Base-by-base conservation (phyloP, 1,284 basidiomycete genomes). In the Acaromyces ingoldii region DNA sequence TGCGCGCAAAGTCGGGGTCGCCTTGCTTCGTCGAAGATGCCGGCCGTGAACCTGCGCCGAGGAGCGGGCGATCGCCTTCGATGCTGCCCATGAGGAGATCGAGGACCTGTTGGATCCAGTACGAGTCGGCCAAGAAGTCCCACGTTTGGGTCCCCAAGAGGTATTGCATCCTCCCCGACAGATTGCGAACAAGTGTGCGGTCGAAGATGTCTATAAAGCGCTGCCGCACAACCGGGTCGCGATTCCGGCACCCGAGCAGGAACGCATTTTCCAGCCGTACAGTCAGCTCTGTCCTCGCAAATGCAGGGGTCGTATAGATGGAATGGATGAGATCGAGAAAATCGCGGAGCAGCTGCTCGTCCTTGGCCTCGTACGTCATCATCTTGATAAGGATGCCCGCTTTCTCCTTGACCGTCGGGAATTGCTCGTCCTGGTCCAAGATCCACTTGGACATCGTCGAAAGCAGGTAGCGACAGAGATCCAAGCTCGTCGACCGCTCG, bases 381-480 rank as follows among this genome's bases (percentile, higher is more conserved):
- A 99, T 96, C 76, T 91, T 91, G 72, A 89, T 83, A 57, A 98
- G 76, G 30, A 98, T 79, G 28, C 82, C 85, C 0, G 92, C 88
- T 76, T 97, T 98, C 78, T 99, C 96, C 77, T 96, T 96, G 81
- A 91, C 87, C 0, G 88, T 90, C 1, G 92, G 91, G 62, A 75
- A 76, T 9, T 65, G 45, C 56, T 76, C 74, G 28, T 53, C 44
- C 45, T 65, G 64, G 40, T 88, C 84, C 65, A 91, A 79, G 19
- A 88, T 85, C 93, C 95, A 98, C 42, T 87, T 86, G 48, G 88
- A 83, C 55, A 89, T 84, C 59, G 93, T 83, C 51, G 91, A 86
- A 21, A 99, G 82, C 62, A 97, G 82, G 74, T 88, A 92, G 10
- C 84, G 84, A 74, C 90, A 92, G 1, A 99, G 81, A 13, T 82